A percentile compares a stretch with the other conserved stretches of the same genome.
These are phyloP conservation scores for Lindgomyces ingoldianus DNA, from an alignment of 495 filamentous ascomycete genomes.

Conservation along the genomic window DNA sequence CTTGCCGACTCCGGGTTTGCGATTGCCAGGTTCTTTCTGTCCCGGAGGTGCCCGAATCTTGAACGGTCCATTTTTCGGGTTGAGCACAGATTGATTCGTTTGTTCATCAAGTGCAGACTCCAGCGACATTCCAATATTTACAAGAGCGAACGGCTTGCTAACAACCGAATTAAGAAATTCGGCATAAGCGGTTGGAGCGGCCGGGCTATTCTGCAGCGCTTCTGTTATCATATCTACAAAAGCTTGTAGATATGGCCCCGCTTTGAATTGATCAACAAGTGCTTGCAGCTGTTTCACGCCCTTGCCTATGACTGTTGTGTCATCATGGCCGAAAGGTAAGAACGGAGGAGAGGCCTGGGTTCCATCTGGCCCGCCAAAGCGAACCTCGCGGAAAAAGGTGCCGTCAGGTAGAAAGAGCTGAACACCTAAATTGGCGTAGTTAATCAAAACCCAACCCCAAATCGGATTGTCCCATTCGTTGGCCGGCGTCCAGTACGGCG, in stretches of 20 bases:
- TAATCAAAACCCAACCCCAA: slow-evolving; percentile 22
- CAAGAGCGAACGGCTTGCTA: neutral
- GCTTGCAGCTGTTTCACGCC: neutral
- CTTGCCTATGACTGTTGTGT: neutral
- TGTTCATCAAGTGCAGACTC: neutral
- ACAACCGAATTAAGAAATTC: neutral
- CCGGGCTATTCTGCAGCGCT: neutral
- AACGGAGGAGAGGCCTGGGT: slow-evolving; percentile 12
- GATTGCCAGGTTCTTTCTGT: too few species aligned
- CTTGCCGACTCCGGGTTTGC: too few species aligned
- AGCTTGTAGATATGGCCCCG: neutral
- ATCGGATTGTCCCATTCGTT: slow-evolving; percentile 54
- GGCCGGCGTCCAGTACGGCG: neutral
- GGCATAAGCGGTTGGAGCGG: neutral
- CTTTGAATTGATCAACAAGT: neutral
- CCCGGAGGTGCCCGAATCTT: too few species aligned
- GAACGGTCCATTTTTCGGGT: too few species aligned
- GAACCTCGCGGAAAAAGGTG: slow-evolving; percentile 44
- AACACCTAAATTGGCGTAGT: neutral
- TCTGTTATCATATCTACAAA: neutral
- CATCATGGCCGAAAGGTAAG: neutral
- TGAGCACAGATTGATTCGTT: too few species aligned
- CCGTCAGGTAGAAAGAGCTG: neutral
- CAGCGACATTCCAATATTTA: neutral
- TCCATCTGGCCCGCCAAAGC: slow-evolving; percentile 42